Base-by-base conservation (phyloP, 2,329 filamentous ascomycete species). In the Diplodia corticola region DNA sequence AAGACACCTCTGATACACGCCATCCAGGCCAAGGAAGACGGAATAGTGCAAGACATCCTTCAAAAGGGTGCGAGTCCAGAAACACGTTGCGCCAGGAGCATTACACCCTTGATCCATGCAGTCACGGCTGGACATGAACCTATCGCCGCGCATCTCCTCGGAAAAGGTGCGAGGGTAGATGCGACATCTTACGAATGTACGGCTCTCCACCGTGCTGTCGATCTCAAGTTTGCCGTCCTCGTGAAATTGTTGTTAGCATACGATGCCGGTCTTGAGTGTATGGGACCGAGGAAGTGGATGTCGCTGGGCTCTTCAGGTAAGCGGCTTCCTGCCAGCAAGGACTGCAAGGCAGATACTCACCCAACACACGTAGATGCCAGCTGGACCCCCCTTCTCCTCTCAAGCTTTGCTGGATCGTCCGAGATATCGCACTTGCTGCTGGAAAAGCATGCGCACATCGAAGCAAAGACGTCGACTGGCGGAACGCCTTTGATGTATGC, bases 401-500 rank as follows among this genome's bases (percentile, higher is more conserved):
- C 64, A 15, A 48, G 44, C 9, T 50, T 50, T 28, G 33, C 40
- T 3, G 64, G 64, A 4, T 50, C 44, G 5, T 37, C 46, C 28
- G 53, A 55, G n/a, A 46, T 65, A 2, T 54, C 33, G 12, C 64
- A 59, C 22, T 20, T 50, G 10, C 64, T 65, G 2, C 46, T 65
- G 4, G 64, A 65, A 17, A 65, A 60, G n/a, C 44, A 59, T 24
- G 64, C 64, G 24, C 46, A 65, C 13, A 59, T 65, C n/a, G 64
- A 65, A 50, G 64, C 64, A 1, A 60, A 24, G 20, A 65, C 64
- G 3, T 65, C 64, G 12, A 59, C 64, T 20, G 64, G 64, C n/a
- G 64, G 53, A 22, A 60, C 64, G 7, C 44, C 64, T n/a, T n/a
- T 65, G 28, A 65, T 65, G 64, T 59, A 59, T 40, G 53, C 64